Base-by-base conservation (phyloP, 805 yeast species). In the Scheffersomyces coipomensis region DNA sequence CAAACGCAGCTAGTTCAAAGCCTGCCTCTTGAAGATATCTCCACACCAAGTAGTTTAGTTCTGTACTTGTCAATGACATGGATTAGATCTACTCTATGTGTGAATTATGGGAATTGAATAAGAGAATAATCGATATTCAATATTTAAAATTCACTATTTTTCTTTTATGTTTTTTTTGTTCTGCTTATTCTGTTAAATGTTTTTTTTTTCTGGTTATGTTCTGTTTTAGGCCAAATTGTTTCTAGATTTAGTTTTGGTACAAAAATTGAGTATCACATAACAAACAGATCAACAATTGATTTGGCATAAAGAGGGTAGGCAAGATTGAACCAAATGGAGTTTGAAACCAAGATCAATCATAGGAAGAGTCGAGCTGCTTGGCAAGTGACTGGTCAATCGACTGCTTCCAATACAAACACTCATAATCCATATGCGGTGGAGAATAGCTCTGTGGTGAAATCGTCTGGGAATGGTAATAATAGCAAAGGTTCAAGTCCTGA, bases 21-120 rank as follows among this genome's bases (percentile, higher is more conserved):
- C 95, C 95, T 5, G 83, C 70, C 58, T 93, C 98, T 55, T 88
- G 96, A 27, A 89, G 72, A 55, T 91, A 93, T 45, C 97, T 68
- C 96, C 97, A 93, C 38, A 91, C 78, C 50, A 93, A 74, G 57
- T 91, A 91, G 68, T 91, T 93, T 39, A 91, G 76, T 62, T 89
- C 95, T 41, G 76, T 80, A 40, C 93, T 83, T 4, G 93, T 78
- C 35, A 91, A 66, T 19, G 95, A 84, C 96, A 88, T 88, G 15
- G 26, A n/a, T n/a, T n/a, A n/a, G n/a, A n/a, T n/a, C n/a, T n/a
- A n/a, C n/a, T n/a, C n/a, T n/a, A n/a, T n/a, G n/a, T n/a, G n/a
- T n/a, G n/a, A n/a, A n/a, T n/a, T n/a, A n/a, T n/a, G 7, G 7
- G 11, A 11, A 8, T 22, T 22, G 25, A 22, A 8, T 22, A 11